These are phyloP conservation scores for Leptographium radiaticola DNA, from an alignment of 2,329 filamentous ascomycete species.

Conservation along the genomic window DNA sequence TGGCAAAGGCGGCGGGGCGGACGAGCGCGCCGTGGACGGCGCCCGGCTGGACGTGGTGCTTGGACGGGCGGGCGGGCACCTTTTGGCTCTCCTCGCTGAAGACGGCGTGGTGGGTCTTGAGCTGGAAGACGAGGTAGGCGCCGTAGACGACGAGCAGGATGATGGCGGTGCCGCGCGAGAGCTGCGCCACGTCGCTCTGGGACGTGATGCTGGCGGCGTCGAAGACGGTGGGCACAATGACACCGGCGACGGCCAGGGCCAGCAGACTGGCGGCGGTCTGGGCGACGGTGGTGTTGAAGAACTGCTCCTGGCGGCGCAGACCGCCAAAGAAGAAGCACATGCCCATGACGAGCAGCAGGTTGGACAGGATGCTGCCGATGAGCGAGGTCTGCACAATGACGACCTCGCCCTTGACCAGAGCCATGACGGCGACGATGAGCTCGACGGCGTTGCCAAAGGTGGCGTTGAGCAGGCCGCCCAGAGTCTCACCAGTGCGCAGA, in stretches of 20 bases:
- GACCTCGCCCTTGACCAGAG: conserved; percentile 59
- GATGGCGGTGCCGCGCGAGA: conserved; percentile 62
- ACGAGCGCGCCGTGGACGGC: conserved; percentile 27
- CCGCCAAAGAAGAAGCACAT: conserved; percentile 90
- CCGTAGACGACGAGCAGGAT: conserved; percentile 76
- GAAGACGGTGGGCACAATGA: conserved; percentile 88
- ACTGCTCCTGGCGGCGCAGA: conserved; percentile 64
- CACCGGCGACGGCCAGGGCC: conserved; percentile 62
- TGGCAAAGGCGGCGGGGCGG: conserved; percentile 24
- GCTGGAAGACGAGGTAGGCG: conserved; percentile 79
- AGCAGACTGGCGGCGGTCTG: conserved; percentile 78
- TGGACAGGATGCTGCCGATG: conserved; percentile 84
- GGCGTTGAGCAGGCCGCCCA: conserved; percentile 82
- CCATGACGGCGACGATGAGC: conserved; percentile 78
- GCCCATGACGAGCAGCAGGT: conserved; percentile 75
- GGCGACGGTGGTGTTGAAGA: conserved; percentile 84
- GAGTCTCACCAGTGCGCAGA: conserved; percentile 64
- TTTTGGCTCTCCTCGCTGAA: conserved; percentile 75
- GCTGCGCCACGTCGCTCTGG: conserved; percentile 37
- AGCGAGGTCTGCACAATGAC: conserved; percentile 86
- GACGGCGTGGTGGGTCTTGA: conserved; percentile 69
- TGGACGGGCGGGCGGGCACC: conserved; percentile 45
- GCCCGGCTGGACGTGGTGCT: conserved; percentile 18
- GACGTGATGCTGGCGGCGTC: conserved; percentile 34
- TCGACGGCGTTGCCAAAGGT: conserved; percentile 86